Evolutionary conservation across 164 flowering plant species (phyloP).

Genomic region (Aristolochia californica): DNA sequence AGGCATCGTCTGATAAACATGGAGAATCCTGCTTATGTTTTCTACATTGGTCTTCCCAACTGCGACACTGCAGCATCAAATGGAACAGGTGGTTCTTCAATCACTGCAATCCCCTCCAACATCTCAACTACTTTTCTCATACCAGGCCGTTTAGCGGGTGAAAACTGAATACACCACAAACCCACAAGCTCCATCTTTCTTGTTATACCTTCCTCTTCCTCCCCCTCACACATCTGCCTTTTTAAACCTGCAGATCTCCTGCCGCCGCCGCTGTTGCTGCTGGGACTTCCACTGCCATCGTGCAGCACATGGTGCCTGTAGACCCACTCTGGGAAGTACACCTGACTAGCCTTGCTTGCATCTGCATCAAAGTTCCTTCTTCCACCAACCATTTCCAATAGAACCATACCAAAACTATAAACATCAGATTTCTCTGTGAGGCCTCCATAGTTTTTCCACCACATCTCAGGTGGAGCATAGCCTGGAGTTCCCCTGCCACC

Average conservation of each 20-base stretch:
- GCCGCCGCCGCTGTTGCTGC: background rate
- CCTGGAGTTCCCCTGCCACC: slow-evolving; percentile 13
- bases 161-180: slow-evolving; percentile 18
- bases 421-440: slow-evolving; percentile 15
- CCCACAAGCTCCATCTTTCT: slow-evolving; percentile 13
- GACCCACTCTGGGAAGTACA: background rate
- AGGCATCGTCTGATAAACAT: no score
- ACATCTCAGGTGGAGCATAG: slow-evolving; percentile 7
- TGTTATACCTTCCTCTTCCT: slow-evolving; percentile 1
- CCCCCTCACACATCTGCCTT: background rate
- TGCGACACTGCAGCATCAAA: background rate
- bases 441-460: background rate
- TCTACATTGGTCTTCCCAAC: no score
- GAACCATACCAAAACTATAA: slow-evolving; percentile 19
- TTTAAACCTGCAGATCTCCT: slow-evolving; percentile 2
- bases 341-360: background rate
- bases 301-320: slow-evolving; percentile 2
- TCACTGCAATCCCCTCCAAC: background rate
- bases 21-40: no score
- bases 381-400: slow-evolving; percentile 15
- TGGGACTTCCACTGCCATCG: no score
- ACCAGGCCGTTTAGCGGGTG: slow-evolving; percentile 6
- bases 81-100: slow-evolving; percentile 3
- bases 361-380: slow-evolving; percentile 3
- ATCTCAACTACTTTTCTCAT: slow-evolving; percentile 17